Evolutionary conservation across 2,329 filamentous ascomycete species (phyloP).

Genomic region (Dothidotthia symphoricarpi): DNA sequence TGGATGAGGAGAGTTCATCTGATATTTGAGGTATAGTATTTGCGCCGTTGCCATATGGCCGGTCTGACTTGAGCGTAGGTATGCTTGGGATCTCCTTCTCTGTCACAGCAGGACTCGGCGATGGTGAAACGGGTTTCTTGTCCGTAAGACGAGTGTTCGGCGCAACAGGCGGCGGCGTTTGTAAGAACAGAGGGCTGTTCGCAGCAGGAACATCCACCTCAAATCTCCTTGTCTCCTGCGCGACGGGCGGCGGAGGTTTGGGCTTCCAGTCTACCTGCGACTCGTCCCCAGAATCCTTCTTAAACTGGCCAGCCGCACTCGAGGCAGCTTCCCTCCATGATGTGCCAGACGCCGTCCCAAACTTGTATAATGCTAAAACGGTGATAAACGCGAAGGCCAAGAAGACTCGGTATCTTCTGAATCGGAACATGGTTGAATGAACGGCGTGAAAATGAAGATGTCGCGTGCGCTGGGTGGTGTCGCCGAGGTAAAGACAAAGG

Average conservation of each 20-base stretch:
- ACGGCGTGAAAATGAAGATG: conserved; percentile 4
- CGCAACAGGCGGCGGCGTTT: conserved; percentile 32
- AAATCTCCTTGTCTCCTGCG: conserved; percentile 34
- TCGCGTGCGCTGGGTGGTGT: conserved; percentile 12
- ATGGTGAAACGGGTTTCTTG: conserved; percentile 13
- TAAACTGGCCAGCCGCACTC: conserved; percentile 17
- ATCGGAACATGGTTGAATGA: conserved; percentile 52
- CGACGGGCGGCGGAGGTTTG: conserved; percentile 24
- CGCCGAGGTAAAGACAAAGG: not conserved
- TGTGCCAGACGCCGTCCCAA: conserved; percentile 47
- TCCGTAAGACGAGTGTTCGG: not conserved
- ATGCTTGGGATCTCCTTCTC: conserved; percentile 18
- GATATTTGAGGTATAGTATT: conserved; percentile 6
- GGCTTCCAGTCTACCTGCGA: conserved; percentile 20
- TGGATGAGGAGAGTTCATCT: conserved; percentile 21
- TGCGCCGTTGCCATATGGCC: conserved; percentile 14
- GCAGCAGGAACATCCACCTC: conserved; percentile 34
- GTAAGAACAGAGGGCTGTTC: conserved; percentile 20
- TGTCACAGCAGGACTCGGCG: conserved; percentile 10
- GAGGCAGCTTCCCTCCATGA: conserved; percentile 37
- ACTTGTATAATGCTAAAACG: conserved; percentile 56
- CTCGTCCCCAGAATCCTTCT: conserved; percentile 15
- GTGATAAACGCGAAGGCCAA: conserved; percentile 56
- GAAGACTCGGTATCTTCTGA: conserved; percentile 62
- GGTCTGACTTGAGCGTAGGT: conserved; percentile 13